Conservation (phyloP, 23 red algal species). For the Chondrus crispus region DNA sequence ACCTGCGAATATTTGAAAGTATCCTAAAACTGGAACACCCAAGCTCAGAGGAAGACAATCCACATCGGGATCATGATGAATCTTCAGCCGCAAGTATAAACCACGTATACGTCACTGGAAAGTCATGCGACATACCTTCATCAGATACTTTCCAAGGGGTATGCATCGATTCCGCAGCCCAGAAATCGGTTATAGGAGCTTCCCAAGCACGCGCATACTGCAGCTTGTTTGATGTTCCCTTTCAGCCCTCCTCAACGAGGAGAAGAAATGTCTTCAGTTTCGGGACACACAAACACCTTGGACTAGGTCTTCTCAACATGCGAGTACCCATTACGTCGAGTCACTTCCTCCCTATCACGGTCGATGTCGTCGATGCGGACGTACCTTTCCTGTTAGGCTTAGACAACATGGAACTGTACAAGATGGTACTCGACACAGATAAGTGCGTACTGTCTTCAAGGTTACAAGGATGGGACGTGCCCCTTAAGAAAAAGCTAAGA, state of each 20-base stretch:
- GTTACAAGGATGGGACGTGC: background rate
- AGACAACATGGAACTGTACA: background rate
- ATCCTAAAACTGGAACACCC: background rate
- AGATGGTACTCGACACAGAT: background rate
- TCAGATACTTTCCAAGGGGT: background rate
- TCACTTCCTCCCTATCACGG: background rate
- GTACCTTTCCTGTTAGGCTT: constrained; percentile 10
- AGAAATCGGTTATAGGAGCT: background rate
- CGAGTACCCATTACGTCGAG: background rate
- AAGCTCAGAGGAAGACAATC: background rate
- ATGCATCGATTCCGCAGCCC: constrained; percentile 2
- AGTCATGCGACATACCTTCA: background rate
- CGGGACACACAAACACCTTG: background rate
- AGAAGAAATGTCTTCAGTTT: background rate
- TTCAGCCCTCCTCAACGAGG: background rate
- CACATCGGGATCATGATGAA: no score
- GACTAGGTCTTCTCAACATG: background rate
- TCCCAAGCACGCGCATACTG: background rate
- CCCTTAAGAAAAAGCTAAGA: background rate
- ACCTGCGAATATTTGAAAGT: background rate
- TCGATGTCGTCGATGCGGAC: background rate
- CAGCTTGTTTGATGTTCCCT: background rate
- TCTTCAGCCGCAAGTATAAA: background rate
- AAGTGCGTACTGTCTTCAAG: background rate
- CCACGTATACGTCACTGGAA: background rate